A percentile compares a stretch with the other conserved stretches of the same genome.
phyloP scores from a whole-genome alignment of 176 grass and related monocot genomes.

The Triticum aestivum region IWGSC_CS_RefSeq_v2.1 NC_057799.1:360444384-360444883 shows the following conservation, averaged over 20 bases:
- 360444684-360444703: conserved; percentile 47
- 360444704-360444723: neutral
- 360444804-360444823: neutral
- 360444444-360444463: conserved; percentile 42
- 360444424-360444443: conserved; percentile 54
- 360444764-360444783: neutral
- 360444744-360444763: neutral
- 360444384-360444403: neutral
- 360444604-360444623: neutral
- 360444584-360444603: conserved; percentile 22
- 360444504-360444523: conserved; percentile 58
- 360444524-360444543: conserved; percentile 51
- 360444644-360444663: conserved; percentile 42
- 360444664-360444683: conserved; percentile 53
- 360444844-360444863: neutral
- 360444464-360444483: conserved; percentile 56
- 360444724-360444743: neutral
- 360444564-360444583: conserved; percentile 49
- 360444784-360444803: neutral
- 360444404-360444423: conserved; percentile 55
- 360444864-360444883: neutral
- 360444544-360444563: conserved; percentile 58
- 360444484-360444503: conserved; percentile 48
- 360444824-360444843: no score
- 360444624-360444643: conserved; percentile 44